Conservation (phyloP, 441 rosid genomes). For the Corymbia citriodora region DNA sequence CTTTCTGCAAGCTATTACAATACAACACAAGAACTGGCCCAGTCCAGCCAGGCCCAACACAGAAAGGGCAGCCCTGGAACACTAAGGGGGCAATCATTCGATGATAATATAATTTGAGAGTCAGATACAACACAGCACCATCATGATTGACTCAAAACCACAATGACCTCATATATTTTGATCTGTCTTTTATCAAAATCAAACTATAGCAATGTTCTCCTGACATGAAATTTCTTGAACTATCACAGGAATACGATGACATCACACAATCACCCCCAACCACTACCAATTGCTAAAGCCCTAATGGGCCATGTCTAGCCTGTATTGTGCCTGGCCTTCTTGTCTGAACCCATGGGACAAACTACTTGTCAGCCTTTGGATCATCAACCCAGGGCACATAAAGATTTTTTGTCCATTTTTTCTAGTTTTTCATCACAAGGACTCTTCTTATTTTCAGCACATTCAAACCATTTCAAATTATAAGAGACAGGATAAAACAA, state of each 20-base stretch:
- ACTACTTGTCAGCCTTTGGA: not conserved
- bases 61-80: not conserved
- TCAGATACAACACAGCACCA: not conserved
- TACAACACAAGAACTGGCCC: not conserved
- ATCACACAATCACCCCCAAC: not conserved
- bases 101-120: not conserved
- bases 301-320: not conserved
- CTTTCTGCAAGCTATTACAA: not conserved
- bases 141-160: not conserved
- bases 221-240: not conserved
- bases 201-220: not conserved
- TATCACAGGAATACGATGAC: not conserved
- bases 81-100: not conserved
- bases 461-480: not conserved
- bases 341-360: not conserved
- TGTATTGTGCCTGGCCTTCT: not conserved
- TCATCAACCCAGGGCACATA: not conserved
- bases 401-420: not conserved
- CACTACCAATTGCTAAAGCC: not conserved
- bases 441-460: not conserved
- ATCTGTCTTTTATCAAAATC: not conserved
- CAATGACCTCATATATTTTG: not conserved
- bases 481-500: not conserved
- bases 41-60: not conserved
- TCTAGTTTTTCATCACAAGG: not conserved